Conservation (phyloP, 2,329 filamentous ascomycete species). For the Cryphonectria radicalis region DNA sequence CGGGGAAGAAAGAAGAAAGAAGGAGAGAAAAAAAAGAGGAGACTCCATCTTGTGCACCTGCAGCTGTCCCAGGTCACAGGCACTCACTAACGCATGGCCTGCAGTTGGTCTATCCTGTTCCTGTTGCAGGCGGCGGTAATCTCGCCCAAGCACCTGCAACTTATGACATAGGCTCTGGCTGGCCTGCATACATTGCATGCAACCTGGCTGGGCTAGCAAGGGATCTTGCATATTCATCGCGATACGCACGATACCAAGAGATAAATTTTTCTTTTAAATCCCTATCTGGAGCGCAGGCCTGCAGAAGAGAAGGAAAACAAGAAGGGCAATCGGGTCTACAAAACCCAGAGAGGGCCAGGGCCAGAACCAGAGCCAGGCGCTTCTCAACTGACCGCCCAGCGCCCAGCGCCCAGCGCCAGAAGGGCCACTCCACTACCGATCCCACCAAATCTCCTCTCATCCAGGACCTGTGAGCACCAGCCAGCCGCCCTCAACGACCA, state of each 20-base stretch:
- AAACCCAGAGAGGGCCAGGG: slow-evolving; percentile 1
- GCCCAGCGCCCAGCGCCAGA: neutral
- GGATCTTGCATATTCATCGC: neutral
- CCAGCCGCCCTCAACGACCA: neutral
- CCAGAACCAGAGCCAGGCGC: neutral
- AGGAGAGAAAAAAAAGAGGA: neutral
- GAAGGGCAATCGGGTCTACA: neutral
- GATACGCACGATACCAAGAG: slow-evolving; percentile 7
- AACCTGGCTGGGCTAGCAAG: slow-evolving; percentile 1
- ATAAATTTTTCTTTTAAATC: neutral
- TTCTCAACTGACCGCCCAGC: slow-evolving; percentile 13
- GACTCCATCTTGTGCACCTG: neutral
- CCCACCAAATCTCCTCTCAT: slow-evolving; percentile 9
- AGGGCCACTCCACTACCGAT: slow-evolving; percentile 17
- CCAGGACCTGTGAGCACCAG: slow-evolving; percentile 7
- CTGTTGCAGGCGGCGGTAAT: slow-evolving; percentile 3
- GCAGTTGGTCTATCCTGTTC: slow-evolving; percentile 3
- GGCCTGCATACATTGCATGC: neutral
- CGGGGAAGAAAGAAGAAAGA: neutral
- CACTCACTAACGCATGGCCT: slow-evolving; percentile 10
- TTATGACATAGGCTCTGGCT: slow-evolving; percentile 15
- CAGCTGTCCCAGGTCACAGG: neutral
- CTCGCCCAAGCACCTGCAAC: slow-evolving; percentile 8
- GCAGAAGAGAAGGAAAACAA: neutral
- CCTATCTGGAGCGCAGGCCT: neutral